These are phyloP conservation scores for Boletus rex-veris DNA, from an alignment of 768 basidiomycete genomes.

Conservation along the genomic window DNA sequence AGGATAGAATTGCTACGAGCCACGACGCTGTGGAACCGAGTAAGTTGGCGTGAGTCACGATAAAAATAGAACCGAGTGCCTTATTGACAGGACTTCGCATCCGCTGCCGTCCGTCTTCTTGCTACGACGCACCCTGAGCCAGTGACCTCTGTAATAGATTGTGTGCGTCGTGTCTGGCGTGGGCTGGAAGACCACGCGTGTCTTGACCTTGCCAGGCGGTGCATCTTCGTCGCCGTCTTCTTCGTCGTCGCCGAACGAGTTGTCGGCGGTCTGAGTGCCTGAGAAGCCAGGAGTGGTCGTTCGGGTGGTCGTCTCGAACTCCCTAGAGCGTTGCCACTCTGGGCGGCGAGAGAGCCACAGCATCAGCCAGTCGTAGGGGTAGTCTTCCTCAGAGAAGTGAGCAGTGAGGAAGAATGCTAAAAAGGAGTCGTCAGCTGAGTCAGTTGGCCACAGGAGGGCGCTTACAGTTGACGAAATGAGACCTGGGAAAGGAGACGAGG, in stretches of 20 bases:
- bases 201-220: slow-evolving; percentile 61
- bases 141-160: slow-evolving; percentile 82
- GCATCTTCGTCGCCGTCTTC: slow-evolving; percentile 45
- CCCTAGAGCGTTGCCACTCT: slow-evolving; percentile 86
- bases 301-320: slow-evolving; percentile 85
- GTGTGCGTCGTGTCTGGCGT: slow-evolving; percentile 87
- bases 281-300: slow-evolving; percentile 59
- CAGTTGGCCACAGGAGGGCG: slow-evolving; percentile 9
- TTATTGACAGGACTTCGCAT: slow-evolving; percentile 74
- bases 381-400: slow-evolving; percentile 87
- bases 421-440: slow-evolving; percentile 3
- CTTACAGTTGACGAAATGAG: slow-evolving; percentile 85
- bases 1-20: slow-evolving; percentile 80
- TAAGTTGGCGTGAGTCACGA: slow-evolving; percentile 12
- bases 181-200: slow-evolving; percentile 84
- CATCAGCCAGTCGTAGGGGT: slow-evolving; percentile 90
- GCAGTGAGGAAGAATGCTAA: slow-evolving; percentile 85
- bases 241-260: slow-evolving; percentile 52
- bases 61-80: slow-evolving; percentile 38
- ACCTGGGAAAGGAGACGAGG: slow-evolving; percentile 41
- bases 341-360: slow-evolving; percentile 82
- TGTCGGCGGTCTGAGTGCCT: slow-evolving; percentile 43
- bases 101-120: slow-evolving; percentile 66
- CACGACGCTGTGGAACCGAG: slow-evolving; percentile 55
- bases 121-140: slow-evolving; percentile 71